phyloP scores from a whole-genome alignment of 345 rosid species.

The Excoecaria agallocha region DNA sequence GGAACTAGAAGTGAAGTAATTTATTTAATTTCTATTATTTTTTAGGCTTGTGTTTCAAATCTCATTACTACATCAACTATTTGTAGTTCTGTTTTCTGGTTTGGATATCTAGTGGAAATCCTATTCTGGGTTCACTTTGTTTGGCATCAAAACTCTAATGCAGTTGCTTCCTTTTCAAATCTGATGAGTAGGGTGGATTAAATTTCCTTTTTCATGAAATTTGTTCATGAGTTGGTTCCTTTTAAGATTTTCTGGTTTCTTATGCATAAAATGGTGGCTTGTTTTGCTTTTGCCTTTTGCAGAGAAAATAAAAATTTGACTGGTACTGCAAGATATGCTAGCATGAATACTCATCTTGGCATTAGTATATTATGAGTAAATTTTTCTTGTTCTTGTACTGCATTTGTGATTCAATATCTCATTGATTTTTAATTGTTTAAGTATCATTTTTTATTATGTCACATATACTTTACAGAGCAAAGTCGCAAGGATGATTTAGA shows the following conservation, averaged over 20 bases:
- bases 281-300: slow-evolving; percentile 22
- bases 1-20: not conserved
- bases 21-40: not conserved
- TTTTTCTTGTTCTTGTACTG: slow-evolving; percentile 7
- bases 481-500: slow-evolving; percentile 97
- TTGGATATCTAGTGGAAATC: not conserved
- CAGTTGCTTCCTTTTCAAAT: no score
- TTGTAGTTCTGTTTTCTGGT: not conserved
- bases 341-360: slow-evolving; percentile 97
- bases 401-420: not conserved
- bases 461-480: slow-evolving; percentile 51
- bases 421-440: no score
- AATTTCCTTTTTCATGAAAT: not conserved
- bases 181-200: not conserved
- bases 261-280: not conserved
- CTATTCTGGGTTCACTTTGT: not conserved
- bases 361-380: slow-evolving; percentile 46
- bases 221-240: not conserved
- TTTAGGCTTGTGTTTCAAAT: not conserved
- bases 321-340: slow-evolving; percentile 93
- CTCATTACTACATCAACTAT: not conserved
- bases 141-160: slow-evolving; percentile 3
- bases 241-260: not conserved
- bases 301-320: slow-evolving; percentile 94
- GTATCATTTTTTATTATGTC: slow-evolving; percentile 5